Conservation (phyloP, 108 stramenopile species). For the Bacterosira constricta region DNA sequence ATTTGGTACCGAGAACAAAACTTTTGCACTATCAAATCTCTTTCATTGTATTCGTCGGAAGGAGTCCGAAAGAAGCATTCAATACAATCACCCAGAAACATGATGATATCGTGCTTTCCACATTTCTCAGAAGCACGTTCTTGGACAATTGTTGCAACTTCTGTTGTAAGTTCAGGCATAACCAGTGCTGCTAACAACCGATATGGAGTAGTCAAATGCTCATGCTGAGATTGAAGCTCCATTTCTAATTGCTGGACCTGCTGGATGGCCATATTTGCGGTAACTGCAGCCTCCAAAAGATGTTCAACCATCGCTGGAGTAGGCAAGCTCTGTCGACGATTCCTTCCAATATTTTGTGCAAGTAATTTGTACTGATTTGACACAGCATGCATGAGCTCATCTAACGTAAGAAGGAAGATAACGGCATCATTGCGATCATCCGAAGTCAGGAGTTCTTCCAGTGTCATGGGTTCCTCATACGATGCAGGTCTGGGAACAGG, state of each 20-base stretch:
- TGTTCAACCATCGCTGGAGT: constrained; percentile 20
- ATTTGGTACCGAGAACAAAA: constrained; percentile 42
- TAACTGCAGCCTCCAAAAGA: constrained; percentile 44
- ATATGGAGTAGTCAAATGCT: constrained; percentile 52
- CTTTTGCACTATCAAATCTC: constrained; percentile 23
- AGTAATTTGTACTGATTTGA: constrained; percentile 22
- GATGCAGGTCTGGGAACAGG: constrained; percentile 30
- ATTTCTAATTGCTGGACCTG: constrained; percentile 45
- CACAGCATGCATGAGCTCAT: constrained; percentile 33
- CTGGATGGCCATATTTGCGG: constrained; percentile 49
- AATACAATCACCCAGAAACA: constrained; percentile 56
- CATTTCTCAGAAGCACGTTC: constrained; percentile 12
- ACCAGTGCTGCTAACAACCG: constrained; percentile 41
- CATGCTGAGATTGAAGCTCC: constrained; percentile 38
- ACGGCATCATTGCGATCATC: constrained; percentile 51
- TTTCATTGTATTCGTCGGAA: constrained; percentile 29
- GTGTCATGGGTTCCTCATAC: constrained; percentile 8
- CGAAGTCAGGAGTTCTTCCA: constrained; percentile 41
- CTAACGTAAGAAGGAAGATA: constrained; percentile 43
- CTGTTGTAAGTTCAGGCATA: constrained; percentile 40
- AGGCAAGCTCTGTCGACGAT: constrained; percentile 1
- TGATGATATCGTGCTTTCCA: constrained; percentile 17
- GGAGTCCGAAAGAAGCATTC: constrained; percentile 46
- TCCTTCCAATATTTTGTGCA: neutral
- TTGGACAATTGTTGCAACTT: constrained; percentile 25